A percentile compares a stretch with the other conserved stretches of the same genome.
Evolutionary conservation across 257 asterid species (phyloP).

Genomic region (Leonotis leonurus): DNA sequence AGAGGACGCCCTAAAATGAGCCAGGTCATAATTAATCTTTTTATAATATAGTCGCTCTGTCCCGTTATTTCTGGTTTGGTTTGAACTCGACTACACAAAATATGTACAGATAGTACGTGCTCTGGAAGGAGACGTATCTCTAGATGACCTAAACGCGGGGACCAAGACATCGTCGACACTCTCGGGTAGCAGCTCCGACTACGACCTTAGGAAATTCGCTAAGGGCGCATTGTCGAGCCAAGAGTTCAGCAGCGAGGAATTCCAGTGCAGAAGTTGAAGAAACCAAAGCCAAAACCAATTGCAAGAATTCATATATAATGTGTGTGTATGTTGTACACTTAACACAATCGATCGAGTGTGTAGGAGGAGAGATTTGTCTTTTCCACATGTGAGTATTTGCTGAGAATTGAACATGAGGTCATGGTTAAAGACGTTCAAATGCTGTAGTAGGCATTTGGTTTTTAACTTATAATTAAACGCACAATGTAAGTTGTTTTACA

Average conservation of each 20-base stretch:
- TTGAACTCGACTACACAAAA: too few relatives aligned
- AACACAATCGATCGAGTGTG: too few relatives aligned
- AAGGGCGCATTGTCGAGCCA: slow-evolving; percentile 44
- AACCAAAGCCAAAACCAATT: neutral
- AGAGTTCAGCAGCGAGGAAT: slow-evolving; percentile 54
- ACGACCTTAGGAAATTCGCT: slow-evolving; percentile 34
- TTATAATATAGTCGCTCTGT: too few relatives aligned
- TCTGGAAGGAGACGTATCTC: slow-evolving; percentile 68
- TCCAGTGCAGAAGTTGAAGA: too few relatives aligned
- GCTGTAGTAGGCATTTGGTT: too few relatives aligned
- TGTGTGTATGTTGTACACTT: slow-evolving; percentile 13
- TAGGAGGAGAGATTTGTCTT: too few relatives aligned
- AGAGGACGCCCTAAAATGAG: slow-evolving; percentile 89
- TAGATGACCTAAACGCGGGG: slow-evolving; percentile 52
- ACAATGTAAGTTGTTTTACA: too few relatives aligned
- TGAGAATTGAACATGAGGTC: too few relatives aligned
- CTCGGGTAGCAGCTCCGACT: slow-evolving; percentile 48
- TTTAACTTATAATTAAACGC: too few relatives aligned
- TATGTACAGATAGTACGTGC: slow-evolving; percentile 70
- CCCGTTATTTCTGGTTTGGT: too few relatives aligned
- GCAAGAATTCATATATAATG: neutral
- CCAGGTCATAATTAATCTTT: slow-evolving; percentile 34
- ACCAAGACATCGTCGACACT: slow-evolving; percentile 30
- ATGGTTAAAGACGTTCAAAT: too few relatives aligned
- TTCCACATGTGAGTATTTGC: too few relatives aligned